phyloP scores from a whole-genome alignment of 306 rosid species.

The Fagus sylvatica region DNA sequence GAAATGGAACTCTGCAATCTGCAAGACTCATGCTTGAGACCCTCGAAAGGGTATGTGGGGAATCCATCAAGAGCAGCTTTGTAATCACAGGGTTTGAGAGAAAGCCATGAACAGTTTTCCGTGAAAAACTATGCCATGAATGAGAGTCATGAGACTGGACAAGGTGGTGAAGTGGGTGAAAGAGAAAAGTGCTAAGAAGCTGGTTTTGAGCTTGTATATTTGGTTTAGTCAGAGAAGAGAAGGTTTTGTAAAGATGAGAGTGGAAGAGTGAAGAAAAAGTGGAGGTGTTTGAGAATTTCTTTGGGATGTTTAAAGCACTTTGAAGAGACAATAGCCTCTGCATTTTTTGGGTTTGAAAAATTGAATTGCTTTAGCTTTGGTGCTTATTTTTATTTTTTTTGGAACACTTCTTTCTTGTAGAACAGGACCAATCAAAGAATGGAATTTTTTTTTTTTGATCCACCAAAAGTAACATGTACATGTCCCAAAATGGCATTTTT shows the following conservation, averaged over 20 bases:
- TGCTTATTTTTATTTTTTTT: neutral
- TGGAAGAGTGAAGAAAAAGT: constrained; percentile 26
- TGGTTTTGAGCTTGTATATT: constrained; percentile 20
- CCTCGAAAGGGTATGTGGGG: constrained; percentile 37
- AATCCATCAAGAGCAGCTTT: constrained; percentile 27
- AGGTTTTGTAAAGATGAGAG: constrained; percentile 21
- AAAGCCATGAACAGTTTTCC: constrained; percentile 31
- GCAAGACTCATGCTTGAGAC: constrained; percentile 24
- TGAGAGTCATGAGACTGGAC: constrained; percentile 4
- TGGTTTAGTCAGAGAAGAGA: constrained; percentile 38
- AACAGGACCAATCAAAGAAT: neutral
- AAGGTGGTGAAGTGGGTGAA: constrained; percentile 27
- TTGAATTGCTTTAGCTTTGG: neutral
- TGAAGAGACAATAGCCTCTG: constrained; percentile 41
- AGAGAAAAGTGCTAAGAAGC: constrained; percentile 25
- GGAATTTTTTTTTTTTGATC: too few species aligned
- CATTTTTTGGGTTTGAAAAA: constrained; percentile 34
- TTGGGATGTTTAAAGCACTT: constrained; percentile 25
- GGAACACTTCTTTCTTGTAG: neutral
- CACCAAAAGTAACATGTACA: too few species aligned
- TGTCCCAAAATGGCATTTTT: too few species aligned
- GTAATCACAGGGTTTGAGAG: constrained; percentile 40
- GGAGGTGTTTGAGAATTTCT: constrained; percentile 29
- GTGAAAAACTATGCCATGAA: constrained; percentile 37
- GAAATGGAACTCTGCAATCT: constrained; percentile 32